Percentiles rank a stretch among this genome's conserved stretches.
phyloP scores from a whole-genome alignment of 148 eudicot species.

The Vaccinium macrocarpon region DNA sequence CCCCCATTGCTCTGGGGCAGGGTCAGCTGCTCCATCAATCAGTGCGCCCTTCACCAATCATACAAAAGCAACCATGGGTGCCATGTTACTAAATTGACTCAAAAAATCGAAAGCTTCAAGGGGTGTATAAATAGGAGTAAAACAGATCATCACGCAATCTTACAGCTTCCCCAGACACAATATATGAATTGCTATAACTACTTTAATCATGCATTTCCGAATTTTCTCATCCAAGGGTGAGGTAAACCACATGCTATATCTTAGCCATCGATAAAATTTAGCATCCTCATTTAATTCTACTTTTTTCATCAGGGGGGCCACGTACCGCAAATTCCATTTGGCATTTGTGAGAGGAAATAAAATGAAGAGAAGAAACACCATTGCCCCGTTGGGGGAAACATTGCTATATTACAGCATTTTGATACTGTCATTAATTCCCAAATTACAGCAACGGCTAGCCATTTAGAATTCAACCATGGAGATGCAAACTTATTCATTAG shows the following conservation, averaged over 20 bases:
- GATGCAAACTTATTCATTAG: not conserved
- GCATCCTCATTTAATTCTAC: not conserved
- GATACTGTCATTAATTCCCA: not conserved
- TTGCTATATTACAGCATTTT: not conserved
- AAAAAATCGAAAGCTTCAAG: not conserved
- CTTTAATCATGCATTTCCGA: not conserved
- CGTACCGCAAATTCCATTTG: not conserved
- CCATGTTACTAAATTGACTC: not conserved
- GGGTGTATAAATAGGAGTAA: not conserved
- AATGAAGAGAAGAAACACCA: not conserved
- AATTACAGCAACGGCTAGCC: not conserved
- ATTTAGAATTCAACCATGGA: not conserved
- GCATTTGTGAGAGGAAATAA: not conserved
- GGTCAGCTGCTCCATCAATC: slow-evolving; percentile 97
- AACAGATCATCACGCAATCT: not conserved
- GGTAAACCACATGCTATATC: not conserved
- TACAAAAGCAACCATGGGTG: slow-evolving; percentile 11
- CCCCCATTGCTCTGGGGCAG: slow-evolving; percentile 96
- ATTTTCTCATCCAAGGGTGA: not conserved
- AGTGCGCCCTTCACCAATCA: slow-evolving; percentile 60
- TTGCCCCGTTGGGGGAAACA: not conserved
- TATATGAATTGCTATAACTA: slow-evolving; percentile 5
- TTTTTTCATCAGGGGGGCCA: not conserved
- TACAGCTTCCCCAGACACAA: not conserved
- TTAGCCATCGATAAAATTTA: not conserved